phyloP scores from a whole-genome alignment of 2,329 filamentous ascomycete species.

The Amphichorda felina region DNA sequence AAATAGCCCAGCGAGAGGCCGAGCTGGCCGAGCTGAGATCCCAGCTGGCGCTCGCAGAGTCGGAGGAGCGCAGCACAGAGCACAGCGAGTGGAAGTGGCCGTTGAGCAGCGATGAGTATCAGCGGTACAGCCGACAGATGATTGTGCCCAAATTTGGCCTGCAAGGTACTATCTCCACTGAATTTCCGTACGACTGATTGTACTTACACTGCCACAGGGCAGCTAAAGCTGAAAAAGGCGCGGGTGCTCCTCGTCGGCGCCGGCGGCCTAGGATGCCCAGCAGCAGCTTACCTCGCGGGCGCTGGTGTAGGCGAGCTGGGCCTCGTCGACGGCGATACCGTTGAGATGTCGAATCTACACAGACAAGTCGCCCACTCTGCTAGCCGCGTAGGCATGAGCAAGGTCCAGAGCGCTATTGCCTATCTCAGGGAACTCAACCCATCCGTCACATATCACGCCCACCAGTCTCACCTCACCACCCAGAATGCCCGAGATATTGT shows the following conservation, averaged over 20 bases:
- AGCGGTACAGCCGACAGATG: slow-evolving; percentile 80
- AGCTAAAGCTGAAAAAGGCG: slow-evolving; percentile 58
- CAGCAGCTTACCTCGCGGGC: slow-evolving; percentile 83
- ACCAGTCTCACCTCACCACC: slow-evolving; percentile 54
- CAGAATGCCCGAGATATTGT: slow-evolving; percentile 58
- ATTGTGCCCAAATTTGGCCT: slow-evolving; percentile 76
- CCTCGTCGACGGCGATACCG: slow-evolving; percentile 75
- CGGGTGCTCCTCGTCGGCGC: slow-evolving; percentile 74
- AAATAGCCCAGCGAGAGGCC: slow-evolving; percentile 34
- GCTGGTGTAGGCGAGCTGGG: slow-evolving; percentile 78
- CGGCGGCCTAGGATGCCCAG: slow-evolving; percentile 84
- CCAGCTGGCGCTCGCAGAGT: slow-evolving; percentile 30
- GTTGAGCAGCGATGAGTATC: slow-evolving; percentile 61
- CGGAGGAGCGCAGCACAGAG: slow-evolving; percentile 7
- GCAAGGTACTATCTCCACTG: slow-evolving; percentile 35
- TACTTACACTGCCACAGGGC: slow-evolving; percentile 37
- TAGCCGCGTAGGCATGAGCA: slow-evolving; percentile 57
- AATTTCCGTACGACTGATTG: not conserved
- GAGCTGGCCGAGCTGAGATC: slow-evolving; percentile 32
- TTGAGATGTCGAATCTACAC: slow-evolving; percentile 86
- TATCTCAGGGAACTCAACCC: slow-evolving; percentile 59
- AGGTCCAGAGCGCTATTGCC: slow-evolving; percentile 65
- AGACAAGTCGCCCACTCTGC: slow-evolving; percentile 77
- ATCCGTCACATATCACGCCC: slow-evolving; percentile 48
- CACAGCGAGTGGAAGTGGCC: slow-evolving; percentile 48